These are phyloP conservation scores for Halenospora varia DNA, from an alignment of 495 filamentous ascomycete genomes.

Conservation along the genomic window DNA sequence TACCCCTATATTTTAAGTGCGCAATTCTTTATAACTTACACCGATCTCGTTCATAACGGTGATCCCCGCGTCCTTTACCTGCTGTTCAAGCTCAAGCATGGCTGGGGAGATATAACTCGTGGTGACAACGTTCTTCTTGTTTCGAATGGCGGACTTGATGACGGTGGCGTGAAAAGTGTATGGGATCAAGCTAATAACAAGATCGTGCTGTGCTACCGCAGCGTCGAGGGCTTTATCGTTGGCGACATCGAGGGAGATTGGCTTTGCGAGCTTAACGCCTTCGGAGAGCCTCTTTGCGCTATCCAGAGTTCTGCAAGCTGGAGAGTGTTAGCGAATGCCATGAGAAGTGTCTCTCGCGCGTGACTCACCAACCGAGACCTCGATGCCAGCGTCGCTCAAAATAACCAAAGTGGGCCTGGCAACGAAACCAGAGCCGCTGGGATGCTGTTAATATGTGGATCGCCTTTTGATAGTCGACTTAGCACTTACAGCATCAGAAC, in stretches of 20 bases:
- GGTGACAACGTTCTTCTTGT: slow-evolving; percentile 94
- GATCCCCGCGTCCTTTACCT: slow-evolving; percentile 87
- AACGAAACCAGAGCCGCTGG: too few species aligned
- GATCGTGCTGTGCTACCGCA: slow-evolving; percentile 70
- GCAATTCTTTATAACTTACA: too few species aligned
- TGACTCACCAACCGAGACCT: too few species aligned
- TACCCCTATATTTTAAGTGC: too few species aligned
- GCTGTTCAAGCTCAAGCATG: slow-evolving; percentile 82
- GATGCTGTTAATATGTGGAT: too few species aligned
- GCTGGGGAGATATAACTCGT: slow-evolving; percentile 92
- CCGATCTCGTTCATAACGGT: slow-evolving; percentile 99
- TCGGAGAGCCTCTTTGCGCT: slow-evolving; percentile 68
- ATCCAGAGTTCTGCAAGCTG: slow-evolving; percentile 83
- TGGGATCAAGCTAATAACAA: slow-evolving; percentile 82
- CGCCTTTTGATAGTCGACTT: too few species aligned
- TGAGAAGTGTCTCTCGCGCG: too few species aligned
- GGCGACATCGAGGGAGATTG: slow-evolving; percentile 80
- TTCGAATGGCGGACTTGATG: slow-evolving; percentile 89
- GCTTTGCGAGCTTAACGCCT: slow-evolving; percentile 64
- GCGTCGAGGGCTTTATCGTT: slow-evolving; percentile 70
- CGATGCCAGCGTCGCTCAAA: too few species aligned
- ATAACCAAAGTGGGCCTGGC: too few species aligned
- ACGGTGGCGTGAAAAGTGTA: slow-evolving; percentile 89
- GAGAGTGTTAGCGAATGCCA: too few species aligned
- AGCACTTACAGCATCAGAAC: too few species aligned